Conservation (phyloP, 2,329 filamentous ascomycete genomes). For the Sphaerostilbella broomeana region DNA sequence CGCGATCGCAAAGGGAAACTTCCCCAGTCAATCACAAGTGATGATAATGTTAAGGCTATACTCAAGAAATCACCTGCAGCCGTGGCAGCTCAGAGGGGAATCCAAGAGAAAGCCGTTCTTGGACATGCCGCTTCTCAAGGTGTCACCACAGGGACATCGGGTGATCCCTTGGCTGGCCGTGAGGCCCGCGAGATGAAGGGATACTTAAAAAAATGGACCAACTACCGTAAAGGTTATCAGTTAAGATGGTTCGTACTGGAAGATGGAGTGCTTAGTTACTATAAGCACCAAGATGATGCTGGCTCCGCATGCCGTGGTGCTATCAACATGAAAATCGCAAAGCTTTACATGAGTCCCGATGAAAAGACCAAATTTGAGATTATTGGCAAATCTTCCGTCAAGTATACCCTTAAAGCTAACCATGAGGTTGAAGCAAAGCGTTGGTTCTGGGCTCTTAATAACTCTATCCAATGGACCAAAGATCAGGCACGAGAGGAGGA, state of each 20-base stretch:
- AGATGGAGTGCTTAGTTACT: conserved; percentile 95
- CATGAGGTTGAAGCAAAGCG: conserved; percentile 97
- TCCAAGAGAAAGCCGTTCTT: conserved; percentile 94
- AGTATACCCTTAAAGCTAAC: conserved; percentile 96
- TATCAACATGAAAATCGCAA: conserved; percentile 97
- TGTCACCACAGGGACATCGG: conserved; percentile 44
- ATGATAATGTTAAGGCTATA: conserved; percentile 81
- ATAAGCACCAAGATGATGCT: conserved; percentile 97
- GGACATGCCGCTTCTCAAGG: conserved; percentile 61
- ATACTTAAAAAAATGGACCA: conserved; percentile 99
- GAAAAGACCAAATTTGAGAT: conserved; percentile 99
- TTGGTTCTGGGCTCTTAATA: conserved; percentile 99
- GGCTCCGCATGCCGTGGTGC: conserved; percentile 93
- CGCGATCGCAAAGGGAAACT: conserved; percentile 92
- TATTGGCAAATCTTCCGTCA: conserved; percentile 95
- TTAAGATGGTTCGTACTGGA: conserved; percentile 96
- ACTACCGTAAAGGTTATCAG: conserved; percentile 96
- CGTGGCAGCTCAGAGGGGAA: conserved; percentile 85
- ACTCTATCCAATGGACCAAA: conserved; percentile 97
- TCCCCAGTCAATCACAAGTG: conserved; percentile 92
- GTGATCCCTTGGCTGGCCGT: conserved; percentile 63
- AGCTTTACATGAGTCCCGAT: conserved; percentile 89
- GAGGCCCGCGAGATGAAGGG: conserved; percentile 97
- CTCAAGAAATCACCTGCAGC: conserved; percentile 92
- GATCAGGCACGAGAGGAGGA: conserved; percentile 93